Base-by-base conservation (phyloP, 768 basidiomycete genomes). In the Suillus cothurnatus region DNA sequence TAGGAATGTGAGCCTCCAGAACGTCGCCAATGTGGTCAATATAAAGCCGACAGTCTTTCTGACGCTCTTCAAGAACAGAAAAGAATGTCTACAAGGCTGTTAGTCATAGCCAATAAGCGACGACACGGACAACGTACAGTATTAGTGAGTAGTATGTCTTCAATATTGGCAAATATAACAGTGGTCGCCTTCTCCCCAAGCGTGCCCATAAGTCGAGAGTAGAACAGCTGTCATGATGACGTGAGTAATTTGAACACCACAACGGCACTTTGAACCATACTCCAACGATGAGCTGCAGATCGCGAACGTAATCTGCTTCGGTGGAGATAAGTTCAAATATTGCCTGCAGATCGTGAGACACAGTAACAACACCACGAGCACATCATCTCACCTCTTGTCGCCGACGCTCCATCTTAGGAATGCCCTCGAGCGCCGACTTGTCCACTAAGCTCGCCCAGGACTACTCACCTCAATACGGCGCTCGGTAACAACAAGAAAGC, bases 241-340 rank as follows among this genome's bases (percentile, higher is more conserved):
- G 14, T 71, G 19, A 71, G 49, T 14, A 34, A 57, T 31, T 6
- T 61, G n/a, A 61, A 9, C 41, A 28, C 14, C 50, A n/a, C 47
- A 23, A 12, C 39, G 52, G 5, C 6, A 57, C 21, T 64, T 14
- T 31, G 31, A 8, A 43, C 59, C 83, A 56, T 64, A 93, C 95
- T 85, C 93, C 92, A 23, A 98, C 94, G 66, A 96, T 88, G 38
- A 97, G 83, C 72, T 99, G 97, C 34, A 98, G 76, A 74, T 96
- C 93, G 28, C 94, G 85, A 53, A 98, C 94, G 71, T 97, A 99
- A 0, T 92, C 87, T 9, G 82, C 84, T 75, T 99, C 97, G 0
- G 97, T 99, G 7, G 85, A 84, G 69, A 99, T 97, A 61, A 99
- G 83, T 78, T 99, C 97, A 69, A 98, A 99, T 61, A 97, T 97